phyloP scores from a whole-genome alignment of 306 rosid species.

The Prunus fruticosa region DNA sequence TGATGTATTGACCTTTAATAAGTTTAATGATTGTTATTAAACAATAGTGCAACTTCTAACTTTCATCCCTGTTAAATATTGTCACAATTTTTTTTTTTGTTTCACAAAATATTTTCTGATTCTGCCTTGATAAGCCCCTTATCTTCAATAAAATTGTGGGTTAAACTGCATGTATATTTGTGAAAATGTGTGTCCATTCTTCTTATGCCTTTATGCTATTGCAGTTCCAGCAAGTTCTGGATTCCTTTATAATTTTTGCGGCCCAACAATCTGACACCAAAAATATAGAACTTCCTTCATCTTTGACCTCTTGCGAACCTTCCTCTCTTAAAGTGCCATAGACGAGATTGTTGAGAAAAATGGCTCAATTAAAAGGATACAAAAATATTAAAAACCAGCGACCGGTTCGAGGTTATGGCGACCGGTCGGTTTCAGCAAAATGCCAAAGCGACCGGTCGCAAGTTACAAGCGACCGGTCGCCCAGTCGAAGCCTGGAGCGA shows the following conservation, averaged over 20 bases:
- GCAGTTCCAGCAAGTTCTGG: slow-evolving; percentile 93
- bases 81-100: not conserved
- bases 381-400: too few relatives aligned
- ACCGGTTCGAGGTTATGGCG: too few relatives aligned
- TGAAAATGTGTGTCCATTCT: slow-evolving; percentile 8
- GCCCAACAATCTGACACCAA: slow-evolving; percentile 60
- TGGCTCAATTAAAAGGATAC: too few relatives aligned
- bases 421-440: too few relatives aligned
- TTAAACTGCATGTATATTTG: not conserved
- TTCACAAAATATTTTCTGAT: not conserved
- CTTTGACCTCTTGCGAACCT: slow-evolving; percentile 28
- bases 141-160: not conserved
- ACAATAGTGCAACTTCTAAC: not conserved
- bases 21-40: not conserved
- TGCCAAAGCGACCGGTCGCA: too few relatives aligned
- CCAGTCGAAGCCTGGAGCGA: too few relatives aligned
- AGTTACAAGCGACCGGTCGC: too few relatives aligned
- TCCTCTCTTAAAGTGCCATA: slow-evolving; percentile 43
- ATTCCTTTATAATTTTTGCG: slow-evolving; percentile 76
- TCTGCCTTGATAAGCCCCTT: not conserved
- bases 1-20: not conserved
- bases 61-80: not conserved
- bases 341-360: too few relatives aligned
- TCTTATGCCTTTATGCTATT: slow-evolving; percentile 32
- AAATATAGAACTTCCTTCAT: slow-evolving; percentile 36